phyloP scores from a whole-genome alignment of 257 asterid species.

The Solanum bulbocastanum region DNA sequence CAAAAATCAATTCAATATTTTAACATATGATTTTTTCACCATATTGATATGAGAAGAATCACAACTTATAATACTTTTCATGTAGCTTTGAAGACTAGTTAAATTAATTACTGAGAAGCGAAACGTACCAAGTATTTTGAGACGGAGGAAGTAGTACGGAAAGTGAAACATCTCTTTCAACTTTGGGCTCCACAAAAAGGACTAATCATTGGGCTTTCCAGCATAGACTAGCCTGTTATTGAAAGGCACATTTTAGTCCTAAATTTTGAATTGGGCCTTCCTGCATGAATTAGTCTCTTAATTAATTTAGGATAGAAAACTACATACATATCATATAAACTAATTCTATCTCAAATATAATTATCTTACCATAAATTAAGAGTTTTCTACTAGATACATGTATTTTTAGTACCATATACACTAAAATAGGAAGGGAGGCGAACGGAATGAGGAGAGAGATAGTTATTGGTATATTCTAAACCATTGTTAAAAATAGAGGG shows the following conservation, averaged over 20 bases:
- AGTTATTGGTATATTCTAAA: background rate
- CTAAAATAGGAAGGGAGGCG: too few relatives aligned
- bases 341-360: too few relatives aligned
- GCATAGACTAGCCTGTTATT: background rate
- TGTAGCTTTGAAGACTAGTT: background rate
- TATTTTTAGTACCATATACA: too few relatives aligned
- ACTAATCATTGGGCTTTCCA: background rate
- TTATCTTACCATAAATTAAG: too few relatives aligned
- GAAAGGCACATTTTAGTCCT: background rate
- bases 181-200: background rate
- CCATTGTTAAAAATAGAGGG: too few relatives aligned
- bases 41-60: background rate
- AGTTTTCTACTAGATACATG: too few relatives aligned
- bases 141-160: background rate
- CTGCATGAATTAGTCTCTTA: background rate
- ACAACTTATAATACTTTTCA: background rate
- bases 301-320: background rate
- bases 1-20: background rate
- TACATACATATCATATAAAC: too few relatives aligned
- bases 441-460: too few relatives aligned
- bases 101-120: rapidly evolving
- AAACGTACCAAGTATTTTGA: background rate
- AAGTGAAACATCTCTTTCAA: background rate
- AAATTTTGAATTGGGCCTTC: background rate
- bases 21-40: background rate